Percentiles rank a stretch among this genome's conserved stretches.
Evolutionary conservation across 2,329 filamentous ascomycete species (phyloP).

Genomic region (Aspergillus sp.): DNA sequence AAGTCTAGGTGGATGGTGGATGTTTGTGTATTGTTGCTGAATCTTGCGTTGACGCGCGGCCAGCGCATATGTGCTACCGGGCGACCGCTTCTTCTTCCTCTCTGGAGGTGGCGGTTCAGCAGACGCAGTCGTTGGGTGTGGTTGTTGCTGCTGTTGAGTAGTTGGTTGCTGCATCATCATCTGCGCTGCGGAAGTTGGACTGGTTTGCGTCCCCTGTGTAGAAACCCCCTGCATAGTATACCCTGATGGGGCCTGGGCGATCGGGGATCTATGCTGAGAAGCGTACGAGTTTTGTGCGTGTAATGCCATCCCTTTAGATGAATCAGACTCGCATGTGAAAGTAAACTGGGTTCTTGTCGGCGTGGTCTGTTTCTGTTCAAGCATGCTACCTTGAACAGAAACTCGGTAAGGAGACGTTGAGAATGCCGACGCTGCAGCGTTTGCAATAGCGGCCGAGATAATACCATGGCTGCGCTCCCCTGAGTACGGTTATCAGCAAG

Average conservation of each 20-base stretch:
- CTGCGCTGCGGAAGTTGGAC: constrained; percentile 47
- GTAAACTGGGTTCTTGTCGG: constrained; percentile 87
- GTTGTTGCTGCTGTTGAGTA: constrained; percentile 17
- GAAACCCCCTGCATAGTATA: constrained; percentile 44
- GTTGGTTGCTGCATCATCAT: constrained; percentile 36
- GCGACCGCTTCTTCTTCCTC: constrained; percentile 65
- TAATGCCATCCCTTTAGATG: constrained; percentile 75
- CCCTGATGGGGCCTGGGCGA: constrained; percentile 30
- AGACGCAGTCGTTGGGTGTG: constrained; percentile 31
- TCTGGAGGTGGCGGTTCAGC: constrained; percentile 48
- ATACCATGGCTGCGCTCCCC: constrained; percentile 67
- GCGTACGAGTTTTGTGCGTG: constrained; percentile 57
- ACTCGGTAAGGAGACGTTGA: constrained; percentile 60
- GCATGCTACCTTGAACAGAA: constrained; percentile 75
- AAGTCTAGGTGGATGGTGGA: constrained; percentile 66
- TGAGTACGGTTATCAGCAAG: constrained; percentile 14
- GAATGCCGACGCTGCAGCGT: constrained; percentile 72
- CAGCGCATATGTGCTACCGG: constrained; percentile 68
- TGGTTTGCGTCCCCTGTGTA: constrained; percentile 58
- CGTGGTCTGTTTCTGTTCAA: constrained; percentile 70
- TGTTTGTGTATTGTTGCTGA: constrained; percentile 74
- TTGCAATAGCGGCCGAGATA: constrained; percentile 89
- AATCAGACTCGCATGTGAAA: constrained; percentile 91
- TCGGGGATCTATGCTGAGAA: constrained; percentile 36
- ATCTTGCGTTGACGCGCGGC: constrained; percentile 77